Base-by-base conservation (phyloP, 805 yeast genomes). In the Saturnispora silvae region DNA sequence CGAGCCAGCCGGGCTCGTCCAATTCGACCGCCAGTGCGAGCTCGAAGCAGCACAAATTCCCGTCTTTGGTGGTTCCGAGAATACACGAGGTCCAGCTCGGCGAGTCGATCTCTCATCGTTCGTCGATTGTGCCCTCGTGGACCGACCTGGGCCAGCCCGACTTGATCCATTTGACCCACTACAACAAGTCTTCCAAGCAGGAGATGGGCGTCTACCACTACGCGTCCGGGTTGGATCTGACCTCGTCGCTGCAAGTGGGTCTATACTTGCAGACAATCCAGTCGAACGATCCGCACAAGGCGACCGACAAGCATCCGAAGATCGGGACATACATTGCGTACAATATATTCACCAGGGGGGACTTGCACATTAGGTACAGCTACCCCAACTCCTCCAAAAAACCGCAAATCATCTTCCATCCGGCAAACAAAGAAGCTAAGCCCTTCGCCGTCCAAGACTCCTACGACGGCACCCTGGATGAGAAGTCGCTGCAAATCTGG, bases 111-210 rank as follows among this genome's bases (percentile, higher is more conserved):
- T 65, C 63, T 13, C 57, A 65, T n/a, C 62, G 83, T 34, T 67
- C 72, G 4, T 49, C 53, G 3, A 45, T 63, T 0, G 45, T 76
- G 17, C 49, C 64, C 0, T 50, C 63, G 7, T 68, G 67, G 42
- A 56, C 53, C 37, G 77, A 76, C n/a, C 51, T 79, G 17, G 94
- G 94, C 0, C 83, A 86, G 2, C 80, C 86, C 3, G 94, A 82
- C 56, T 60, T 81, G 40, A 74, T 77, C 3, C 81, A 68, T 46
- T 45, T 65, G n/a, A 57, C 70, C n/a, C 52, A 57, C 23, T 60
- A 60, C 39, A 67, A 70, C 32, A 63, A 61, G 39, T 58, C 64
- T 32, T 54, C 61, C 15, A 59, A 56, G 10, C 64, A 67, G 38
- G 79, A 74, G 40, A 57, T 61, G 11, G 76, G 77, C 8, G 66